Percentiles rank a stretch among this genome's conserved stretches.
phyloP scores from a whole-genome alignment of 805 yeast species.

The Metschnikowia kunwiensis region DNA sequence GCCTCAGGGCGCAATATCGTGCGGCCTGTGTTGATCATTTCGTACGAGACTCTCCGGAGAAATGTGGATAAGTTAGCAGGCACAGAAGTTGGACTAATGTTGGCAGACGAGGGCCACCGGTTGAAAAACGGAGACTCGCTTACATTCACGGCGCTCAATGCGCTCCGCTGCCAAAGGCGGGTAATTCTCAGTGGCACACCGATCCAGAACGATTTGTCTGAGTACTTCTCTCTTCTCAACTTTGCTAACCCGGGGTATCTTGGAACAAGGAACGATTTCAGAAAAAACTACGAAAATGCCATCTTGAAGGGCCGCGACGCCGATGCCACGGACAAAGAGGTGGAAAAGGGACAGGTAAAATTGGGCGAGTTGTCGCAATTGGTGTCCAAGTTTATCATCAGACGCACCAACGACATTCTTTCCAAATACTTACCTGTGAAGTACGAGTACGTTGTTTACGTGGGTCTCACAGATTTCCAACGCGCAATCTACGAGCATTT shows the following conservation, averaged over 20 bases:
- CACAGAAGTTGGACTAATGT: slow-evolving; percentile 78
- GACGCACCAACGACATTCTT: slow-evolving; percentile 92
- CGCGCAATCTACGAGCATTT: slow-evolving; percentile 65
- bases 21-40: slow-evolving; percentile 87
- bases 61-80: slow-evolving; percentile 72
- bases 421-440: slow-evolving; percentile 93
- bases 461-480: slow-evolving; percentile 79
- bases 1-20: slow-evolving; percentile 87
- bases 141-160: slow-evolving; percentile 81
- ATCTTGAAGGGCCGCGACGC: slow-evolving; percentile 89
- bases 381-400: slow-evolving; percentile 86
- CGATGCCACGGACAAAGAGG: slow-evolving; percentile 77
- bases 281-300: slow-evolving; percentile 76
- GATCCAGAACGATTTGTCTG: slow-evolving; percentile 91
- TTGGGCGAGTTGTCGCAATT: slow-evolving; percentile 65
- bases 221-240: slow-evolving; percentile 83
- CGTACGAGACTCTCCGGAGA: slow-evolving; percentile 89
- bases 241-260: slow-evolving; percentile 93
- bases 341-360: slow-evolving; percentile 63
- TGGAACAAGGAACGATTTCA: slow-evolving; percentile 80
- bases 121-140: slow-evolving; percentile 76
- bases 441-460: slow-evolving; percentile 95
- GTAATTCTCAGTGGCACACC: slow-evolving; percentile 96
- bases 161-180: slow-evolving; percentile 81
- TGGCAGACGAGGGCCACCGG: slow-evolving; percentile 47